Conservation (phyloP, 371 early-diverging fungal genomes). For the Circinella umbellata region DNA sequence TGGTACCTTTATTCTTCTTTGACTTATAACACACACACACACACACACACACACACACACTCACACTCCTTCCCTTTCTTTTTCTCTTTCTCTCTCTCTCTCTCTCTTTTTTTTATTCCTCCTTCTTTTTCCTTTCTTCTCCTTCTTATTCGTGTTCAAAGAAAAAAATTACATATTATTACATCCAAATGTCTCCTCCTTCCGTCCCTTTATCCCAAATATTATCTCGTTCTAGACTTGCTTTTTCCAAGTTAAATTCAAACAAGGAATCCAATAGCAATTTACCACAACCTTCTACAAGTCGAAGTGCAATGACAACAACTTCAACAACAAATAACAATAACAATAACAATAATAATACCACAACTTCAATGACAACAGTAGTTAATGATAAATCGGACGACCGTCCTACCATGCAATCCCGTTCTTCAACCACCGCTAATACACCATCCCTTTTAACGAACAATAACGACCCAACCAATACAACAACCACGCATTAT, state of each 20-base stretch:
- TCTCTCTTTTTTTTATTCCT: neutral
- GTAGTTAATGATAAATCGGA: slow-evolving; percentile 3
- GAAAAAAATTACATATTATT: no score
- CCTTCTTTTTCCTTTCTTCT: neutral
- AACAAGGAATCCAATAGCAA: slow-evolving; percentile 22
- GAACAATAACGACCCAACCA: neutral
- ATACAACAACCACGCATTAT: neutral
- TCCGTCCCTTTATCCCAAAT: slow-evolving; percentile 26
- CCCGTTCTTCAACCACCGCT: slow-evolving; percentile 9
- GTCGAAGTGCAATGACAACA: slow-evolving; percentile 16
- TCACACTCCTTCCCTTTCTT: neutral
- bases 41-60: no score
- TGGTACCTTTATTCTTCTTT: slow-evolving; percentile 9
- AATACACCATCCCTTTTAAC: neutral
- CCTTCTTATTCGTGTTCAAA: slow-evolving; percentile 15
- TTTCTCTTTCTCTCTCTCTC: neutral
- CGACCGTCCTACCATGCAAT: slow-evolving; percentile 20
- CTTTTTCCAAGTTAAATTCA: slow-evolving; percentile 20
- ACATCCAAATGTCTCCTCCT: slow-evolving; percentile 19
- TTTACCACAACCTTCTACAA: slow-evolving; percentile 18
- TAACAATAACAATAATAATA: neutral
- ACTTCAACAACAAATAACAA: neutral
- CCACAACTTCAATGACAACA: neutral
- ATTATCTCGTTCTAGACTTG: slow-evolving; percentile 27
- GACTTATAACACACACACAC: slow-evolving; percentile 4